phyloP scores from a whole-genome alignment of 1,284 basidiomycete species.

The Sanghuangporus weigelae region DNA sequence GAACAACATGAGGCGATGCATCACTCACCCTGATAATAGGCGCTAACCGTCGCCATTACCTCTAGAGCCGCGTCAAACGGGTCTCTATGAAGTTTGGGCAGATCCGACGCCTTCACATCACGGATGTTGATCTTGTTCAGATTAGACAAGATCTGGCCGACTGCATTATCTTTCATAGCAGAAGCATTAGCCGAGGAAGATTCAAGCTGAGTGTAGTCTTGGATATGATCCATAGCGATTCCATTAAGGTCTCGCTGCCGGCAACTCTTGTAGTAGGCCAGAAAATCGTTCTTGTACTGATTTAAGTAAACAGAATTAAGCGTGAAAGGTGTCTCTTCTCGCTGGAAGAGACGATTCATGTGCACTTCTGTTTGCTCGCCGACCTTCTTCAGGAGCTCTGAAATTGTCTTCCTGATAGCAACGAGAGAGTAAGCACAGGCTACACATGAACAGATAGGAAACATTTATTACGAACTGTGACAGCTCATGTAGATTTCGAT shows the following conservation, averaged over 20 bases:
- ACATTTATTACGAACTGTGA: conserved; percentile 50
- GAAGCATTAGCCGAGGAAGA: background rate
- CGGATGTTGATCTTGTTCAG: conserved; percentile 36
- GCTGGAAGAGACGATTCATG: conserved; percentile 45
- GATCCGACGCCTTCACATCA: conserved; percentile 35
- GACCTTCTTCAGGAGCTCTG: conserved; percentile 43
- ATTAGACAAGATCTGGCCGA: conserved; percentile 33
- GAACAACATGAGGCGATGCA: background rate
- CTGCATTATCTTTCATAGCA: background rate
- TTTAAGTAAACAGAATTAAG: conserved; percentile 54
- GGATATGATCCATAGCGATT: conserved; percentile 25
- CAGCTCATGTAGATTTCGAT: conserved; percentile 45
- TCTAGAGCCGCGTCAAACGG: conserved; percentile 47
- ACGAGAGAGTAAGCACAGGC: background rate
- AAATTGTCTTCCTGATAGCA: conserved; percentile 37
- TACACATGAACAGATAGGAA: too few species aligned
- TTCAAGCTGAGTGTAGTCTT: background rate
- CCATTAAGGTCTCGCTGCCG: conserved; percentile 31
- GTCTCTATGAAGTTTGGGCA: conserved; percentile 49
- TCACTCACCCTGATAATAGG: conserved; percentile 62
- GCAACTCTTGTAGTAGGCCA: conserved; percentile 40
- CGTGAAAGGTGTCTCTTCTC: conserved; percentile 52
- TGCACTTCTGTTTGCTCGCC: conserved; percentile 34
- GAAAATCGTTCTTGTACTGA: conserved; percentile 54
- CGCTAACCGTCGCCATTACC: conserved; percentile 68